Base-by-base conservation (phyloP, 2,329 filamentous ascomycete species). In the Colletotrichum tofieldiae region DNA sequence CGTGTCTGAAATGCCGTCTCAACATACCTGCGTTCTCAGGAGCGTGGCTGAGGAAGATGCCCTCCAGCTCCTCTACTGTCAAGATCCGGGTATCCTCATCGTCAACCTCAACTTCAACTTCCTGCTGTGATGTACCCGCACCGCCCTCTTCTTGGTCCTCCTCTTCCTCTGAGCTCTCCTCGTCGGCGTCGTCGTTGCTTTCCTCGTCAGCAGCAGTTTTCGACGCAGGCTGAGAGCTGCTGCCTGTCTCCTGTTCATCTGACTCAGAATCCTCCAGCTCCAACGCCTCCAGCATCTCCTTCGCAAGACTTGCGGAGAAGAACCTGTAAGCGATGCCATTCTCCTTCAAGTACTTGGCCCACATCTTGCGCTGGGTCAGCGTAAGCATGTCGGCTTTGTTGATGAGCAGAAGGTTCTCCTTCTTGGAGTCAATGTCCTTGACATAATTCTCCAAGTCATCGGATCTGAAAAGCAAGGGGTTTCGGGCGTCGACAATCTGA, bases 301-400 rank as follows among this genome's bases (percentile, higher is more conserved):
- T 97, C 14, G 96, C 96, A 71, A 99, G 82, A 73, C 93, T 91
- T 1, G 96, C 96, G 1, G 97, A 99, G 86, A 99, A 99, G 86
- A 98, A 99, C 77, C 93, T 93, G 86, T 96, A 99, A 65, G 93
- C 91, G 79, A 99, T 97, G 37, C 92, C 91, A 35, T 93, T 90
- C 76, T 91, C 86, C 76, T 92, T 92, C 76, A 99, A 94, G 79
- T 98, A 94, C 76, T 93, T 90, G 3, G 95, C 95, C 96, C 96
- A 99, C 0, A 88, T 86, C 75, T 89, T 89, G 75, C 96, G 88
- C 84, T 99, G 97, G 77, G 91, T 90, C 59, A 91, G 82, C 1
- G 95, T 97, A 94, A 99, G 95, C 96, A 99, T 98, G 84, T 99
- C 96, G 56, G 96, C 95, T 87, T 99, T 99, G 87, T 99, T 99